Percentiles rank a stretch among this genome's conserved stretches.
These are phyloP conservation scores for Geum urbanum DNA, from an alignment of 306 rosid species.

Conservation along the genomic window DNA sequence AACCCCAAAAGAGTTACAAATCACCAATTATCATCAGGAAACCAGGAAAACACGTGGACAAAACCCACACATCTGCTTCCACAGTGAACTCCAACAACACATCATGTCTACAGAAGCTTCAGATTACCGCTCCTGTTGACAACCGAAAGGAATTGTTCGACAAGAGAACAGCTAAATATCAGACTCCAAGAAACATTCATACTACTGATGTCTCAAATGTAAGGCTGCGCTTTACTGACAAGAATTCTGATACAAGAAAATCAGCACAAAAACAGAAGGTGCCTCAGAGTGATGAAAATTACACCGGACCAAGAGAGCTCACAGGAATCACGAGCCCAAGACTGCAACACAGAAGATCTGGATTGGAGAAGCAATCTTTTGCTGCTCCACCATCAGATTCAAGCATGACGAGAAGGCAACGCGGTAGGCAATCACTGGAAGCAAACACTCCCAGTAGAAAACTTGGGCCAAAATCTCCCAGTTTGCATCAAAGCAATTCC, in stretches of 20 bases:
- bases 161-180: slow-evolving; percentile 32
- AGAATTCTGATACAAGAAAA: slow-evolving; percentile 33
- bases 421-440: slow-evolving; percentile 31
- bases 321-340: slow-evolving; percentile 52
- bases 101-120: slow-evolving; percentile 28
- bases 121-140: slow-evolving; percentile 26
- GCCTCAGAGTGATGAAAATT: slow-evolving; percentile 34
- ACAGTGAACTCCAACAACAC: slow-evolving; percentile 23
- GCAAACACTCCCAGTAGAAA: slow-evolving; percentile 38
- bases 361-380: slow-evolving; percentile 56
- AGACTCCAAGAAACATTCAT: slow-evolving; percentile 30
- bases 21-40: slow-evolving; percentile 58
- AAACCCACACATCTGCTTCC: slow-evolving; percentile 32
- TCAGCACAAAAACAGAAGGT: slow-evolving; percentile 35
- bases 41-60: slow-evolving; percentile 45
- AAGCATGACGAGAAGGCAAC: slow-evolving; percentile 38
- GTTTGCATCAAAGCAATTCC: slow-evolving; percentile 35
- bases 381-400: slow-evolving; percentile 41
- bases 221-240: slow-evolving; percentile 32
- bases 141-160: slow-evolving; percentile 38
- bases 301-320: slow-evolving; percentile 28
- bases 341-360: slow-evolving; percentile 45
- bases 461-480: slow-evolving; percentile 40
- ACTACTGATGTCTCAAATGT: slow-evolving; percentile 30
- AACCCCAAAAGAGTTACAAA: slow-evolving; percentile 29